A percentile compares a stretch with the other conserved stretches of the same genome.
Conservation (phyloP, 768 basidiomycete genomes). For the Ramaria sp. region DNA sequence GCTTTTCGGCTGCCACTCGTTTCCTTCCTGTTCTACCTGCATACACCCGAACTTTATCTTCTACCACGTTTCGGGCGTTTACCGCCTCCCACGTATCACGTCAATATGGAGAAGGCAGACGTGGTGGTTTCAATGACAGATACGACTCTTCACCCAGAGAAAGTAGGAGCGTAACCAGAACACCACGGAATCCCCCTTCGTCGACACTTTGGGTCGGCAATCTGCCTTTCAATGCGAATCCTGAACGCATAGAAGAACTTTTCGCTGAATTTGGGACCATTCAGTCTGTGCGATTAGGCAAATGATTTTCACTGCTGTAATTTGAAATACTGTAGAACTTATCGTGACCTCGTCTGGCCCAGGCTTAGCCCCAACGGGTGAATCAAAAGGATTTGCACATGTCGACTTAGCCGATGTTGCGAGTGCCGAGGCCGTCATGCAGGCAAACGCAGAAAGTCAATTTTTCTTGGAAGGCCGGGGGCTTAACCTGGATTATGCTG, state of each 20-base stretch:
- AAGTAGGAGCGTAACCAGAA: neutral
- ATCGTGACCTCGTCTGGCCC: neutral
- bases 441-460: neutral
- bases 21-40: neutral
- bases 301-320: neutral
- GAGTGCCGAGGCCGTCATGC: neutral
- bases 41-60: neutral
- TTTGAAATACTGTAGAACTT: neutral
- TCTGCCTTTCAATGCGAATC: neutral
- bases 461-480: neutral
- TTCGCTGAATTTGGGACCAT: neutral
- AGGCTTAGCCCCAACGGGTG: neutral
- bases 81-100: neutral
- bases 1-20: neutral
- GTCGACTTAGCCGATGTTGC: neutral
- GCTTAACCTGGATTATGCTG: neutral
- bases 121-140: neutral
- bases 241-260: neutral
- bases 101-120: neutral
- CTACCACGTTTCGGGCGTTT: neutral
- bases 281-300: neutral
- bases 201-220: constrained; percentile 3
- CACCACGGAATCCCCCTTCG: neutral
- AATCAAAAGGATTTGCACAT: constrained; percentile 3
- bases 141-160: neutral